Evolutionary conservation across 148 eudicot species (phyloP).

Genomic region (Cornus controversa): DNA sequence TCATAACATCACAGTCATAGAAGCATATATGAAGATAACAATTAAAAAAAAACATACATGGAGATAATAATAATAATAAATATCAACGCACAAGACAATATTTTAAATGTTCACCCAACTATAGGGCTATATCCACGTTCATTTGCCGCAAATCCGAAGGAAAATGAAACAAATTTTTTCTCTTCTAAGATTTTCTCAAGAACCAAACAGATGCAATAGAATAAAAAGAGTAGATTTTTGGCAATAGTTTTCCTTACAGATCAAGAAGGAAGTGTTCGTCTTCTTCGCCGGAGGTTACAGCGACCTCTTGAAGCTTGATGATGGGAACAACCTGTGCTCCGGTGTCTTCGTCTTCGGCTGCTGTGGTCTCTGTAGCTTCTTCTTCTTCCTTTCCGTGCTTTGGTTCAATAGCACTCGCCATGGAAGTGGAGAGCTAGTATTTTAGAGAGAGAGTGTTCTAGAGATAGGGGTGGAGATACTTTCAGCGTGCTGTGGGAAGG

Average conservation of each 20-base stretch:
- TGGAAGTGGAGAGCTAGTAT: neutral
- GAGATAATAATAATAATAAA: too few relatives aligned
- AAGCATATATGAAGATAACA: too few relatives aligned
- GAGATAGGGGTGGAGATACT: too few relatives aligned
- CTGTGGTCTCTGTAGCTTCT: slow-evolving; percentile 4
- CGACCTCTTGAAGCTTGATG: slow-evolving; percentile 43
- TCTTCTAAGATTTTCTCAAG: neutral
- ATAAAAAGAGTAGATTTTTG: too few relatives aligned
- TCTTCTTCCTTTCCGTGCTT: slow-evolving; percentile 4
- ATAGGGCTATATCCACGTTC: too few relatives aligned
- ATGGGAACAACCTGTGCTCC: slow-evolving; percentile 40
- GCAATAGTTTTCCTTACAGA: slow-evolving; percentile 10
- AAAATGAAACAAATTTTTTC: neutral
- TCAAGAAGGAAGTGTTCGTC: slow-evolving; percentile 43
- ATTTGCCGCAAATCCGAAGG: neutral
- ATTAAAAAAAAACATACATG: too few relatives aligned
- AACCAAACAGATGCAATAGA: neutral
- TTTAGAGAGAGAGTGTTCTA: neutral
- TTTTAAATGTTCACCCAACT: too few relatives aligned
- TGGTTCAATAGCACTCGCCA: slow-evolving; percentile 2
- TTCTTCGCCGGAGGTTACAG: slow-evolving; percentile 51
- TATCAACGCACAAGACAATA: too few relatives aligned
- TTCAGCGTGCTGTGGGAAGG: too few relatives aligned
- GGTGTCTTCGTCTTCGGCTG: slow-evolving; percentile 34
- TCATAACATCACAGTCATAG: too few relatives aligned